phyloP scores from a whole-genome alignment of 306 rosid species.

The Quercus dentata region DNA sequence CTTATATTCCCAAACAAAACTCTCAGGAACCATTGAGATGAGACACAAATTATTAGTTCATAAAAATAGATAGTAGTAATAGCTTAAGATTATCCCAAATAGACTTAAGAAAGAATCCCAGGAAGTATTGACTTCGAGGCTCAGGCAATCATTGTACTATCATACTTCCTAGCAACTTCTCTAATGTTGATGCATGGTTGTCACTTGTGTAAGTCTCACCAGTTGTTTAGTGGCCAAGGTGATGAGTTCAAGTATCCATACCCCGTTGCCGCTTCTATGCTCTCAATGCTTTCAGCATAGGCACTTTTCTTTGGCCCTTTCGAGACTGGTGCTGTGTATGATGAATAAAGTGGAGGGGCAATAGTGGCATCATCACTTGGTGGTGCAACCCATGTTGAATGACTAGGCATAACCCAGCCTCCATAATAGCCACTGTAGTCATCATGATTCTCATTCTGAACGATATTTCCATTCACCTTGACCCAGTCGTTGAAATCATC shows the following conservation, averaged over 20 bases:
- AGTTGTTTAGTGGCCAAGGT: background rate
- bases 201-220: background rate
- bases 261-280: slow-evolving; percentile 10
- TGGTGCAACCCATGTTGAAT: background rate
- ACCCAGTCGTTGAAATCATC: slow-evolving; percentile 15
- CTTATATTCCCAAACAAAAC: background rate
- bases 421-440: too few species aligned
- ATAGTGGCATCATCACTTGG: slow-evolving; percentile 31
- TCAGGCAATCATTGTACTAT: background rate
- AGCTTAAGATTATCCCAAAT: too few species aligned
- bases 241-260: slow-evolving; percentile 7
- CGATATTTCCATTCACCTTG: too few species aligned
- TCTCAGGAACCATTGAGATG: background rate
- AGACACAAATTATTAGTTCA: background rate
- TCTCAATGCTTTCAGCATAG: slow-evolving; percentile 13
- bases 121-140: too few species aligned
- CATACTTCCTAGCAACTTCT: slow-evolving; percentile 5
- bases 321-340: background rate
- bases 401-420: too few species aligned
- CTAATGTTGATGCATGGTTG: background rate
- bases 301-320: background rate
- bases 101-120: too few species aligned
- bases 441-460: too few species aligned
- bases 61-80: too few species aligned
- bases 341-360: background rate